Evolutionary conservation across 306 rosid species (phyloP).

Genomic region (Prunus dulcis): DNA sequence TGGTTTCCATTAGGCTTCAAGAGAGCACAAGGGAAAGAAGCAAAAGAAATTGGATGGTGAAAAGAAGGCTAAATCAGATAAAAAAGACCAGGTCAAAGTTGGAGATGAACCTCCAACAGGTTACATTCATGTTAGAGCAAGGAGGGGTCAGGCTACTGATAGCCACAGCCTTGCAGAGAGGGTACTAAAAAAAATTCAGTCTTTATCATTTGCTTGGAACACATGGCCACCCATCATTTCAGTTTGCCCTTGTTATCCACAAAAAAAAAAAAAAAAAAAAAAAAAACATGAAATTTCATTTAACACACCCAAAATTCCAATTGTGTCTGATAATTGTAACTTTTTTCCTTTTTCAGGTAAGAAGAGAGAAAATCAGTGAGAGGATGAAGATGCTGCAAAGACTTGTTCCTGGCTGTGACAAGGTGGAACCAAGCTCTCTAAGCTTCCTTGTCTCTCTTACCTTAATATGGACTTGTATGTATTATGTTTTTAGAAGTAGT

Average conservation of each 20-base stretch:
- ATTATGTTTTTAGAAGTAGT: neutral
- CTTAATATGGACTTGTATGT: neutral
- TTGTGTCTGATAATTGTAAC: conserved; percentile 15
- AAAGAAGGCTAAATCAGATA: conserved; percentile 32
- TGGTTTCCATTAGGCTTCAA: conserved; percentile 32
- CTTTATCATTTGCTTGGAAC: no score
- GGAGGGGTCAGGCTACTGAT: conserved; percentile 98
- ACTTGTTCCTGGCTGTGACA: conserved; percentile 96
- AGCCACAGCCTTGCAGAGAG: conserved; percentile 99
- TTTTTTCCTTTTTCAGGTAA: conserved; percentile 54
- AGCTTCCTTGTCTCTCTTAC: neutral
- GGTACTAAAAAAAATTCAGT: conserved; percentile 33
- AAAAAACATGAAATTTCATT: neutral
- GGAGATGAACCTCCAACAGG: conserved; percentile 61
- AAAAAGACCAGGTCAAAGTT: conserved; percentile 41
- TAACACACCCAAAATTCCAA: conserved; percentile 8
- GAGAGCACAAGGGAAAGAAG: conserved; percentile 44
- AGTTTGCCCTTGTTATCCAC: conserved; percentile 7
- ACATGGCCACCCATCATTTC: no score
- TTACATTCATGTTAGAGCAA: conserved; percentile 91
- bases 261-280: conserved; percentile 7
- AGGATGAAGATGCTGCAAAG: conserved; percentile 82
- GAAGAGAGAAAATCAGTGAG: conserved; percentile 96
- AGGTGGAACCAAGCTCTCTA: conserved; percentile 40
- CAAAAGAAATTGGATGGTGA: conserved; percentile 46